Evolutionary conservation across 306 rosid genomes (phyloP), one percentile per base, ranked within the genome.

Genomic region (Acacia crassicarpa): DNA sequence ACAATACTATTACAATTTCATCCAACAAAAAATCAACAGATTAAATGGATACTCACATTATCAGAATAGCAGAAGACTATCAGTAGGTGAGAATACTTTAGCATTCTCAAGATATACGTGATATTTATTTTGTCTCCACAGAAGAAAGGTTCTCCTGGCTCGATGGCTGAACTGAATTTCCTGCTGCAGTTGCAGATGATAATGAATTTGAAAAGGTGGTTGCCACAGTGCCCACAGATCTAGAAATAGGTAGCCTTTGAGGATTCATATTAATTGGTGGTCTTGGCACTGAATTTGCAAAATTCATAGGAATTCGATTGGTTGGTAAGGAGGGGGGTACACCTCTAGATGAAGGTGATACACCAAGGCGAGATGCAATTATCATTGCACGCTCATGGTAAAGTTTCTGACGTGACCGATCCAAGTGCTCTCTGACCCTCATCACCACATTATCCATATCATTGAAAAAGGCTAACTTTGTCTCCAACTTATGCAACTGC

Each of bases 401-500:
- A 35, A 92, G 95, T 81, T 87, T 90, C 86, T 92, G 97, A 87
- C 91, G 89, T 74, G 92, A 87, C 83, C 94, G 84, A 78, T 91
- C 92, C 86, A 92, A 81, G 74, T 91, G 87, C 82, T 92, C 93
- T 80, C 89, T 91, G 35, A 88, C 84, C 77, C 90, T 92, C 92
- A 87, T 74, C 27, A 88, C 78, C 54, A 87, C 89, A 74, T 75
- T 86, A 66, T 92, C 97, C 93, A 92, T 87, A 84, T 92, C 95
- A 63, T 82, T 82, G 75, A 91, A 91, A 80, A 91, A 89, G 13
- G 87, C 90, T 71, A 91, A 89, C 85, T 92, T 92, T 22, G 85
- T 67, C 84, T 92, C 95, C 90, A 92, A 75, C 85, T 92, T 92
- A 59, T 85, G 89, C 88, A 92, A 75, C 95, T 92, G 94, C 85